Percentiles rank a stretch among this genome's conserved stretches.
Evolutionary conservation across 345 rosid species (phyloP).

Genomic region (Psidium guajava): DNA sequence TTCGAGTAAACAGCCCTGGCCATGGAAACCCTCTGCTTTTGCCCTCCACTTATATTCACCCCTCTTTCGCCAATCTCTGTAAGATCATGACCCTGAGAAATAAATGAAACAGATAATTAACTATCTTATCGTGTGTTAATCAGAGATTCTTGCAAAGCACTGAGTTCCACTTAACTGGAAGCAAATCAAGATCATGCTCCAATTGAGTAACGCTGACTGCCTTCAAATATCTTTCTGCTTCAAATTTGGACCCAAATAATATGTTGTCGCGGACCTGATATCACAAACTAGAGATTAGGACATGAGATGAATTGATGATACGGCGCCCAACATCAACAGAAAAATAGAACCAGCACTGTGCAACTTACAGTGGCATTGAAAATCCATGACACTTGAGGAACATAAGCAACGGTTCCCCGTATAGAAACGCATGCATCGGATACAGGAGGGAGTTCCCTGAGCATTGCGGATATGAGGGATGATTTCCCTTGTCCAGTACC

Average conservation of each 20-base stretch:
- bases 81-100: slow-evolving; percentile 73
- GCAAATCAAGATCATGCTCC: slow-evolving; percentile 74
- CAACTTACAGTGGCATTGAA: slow-evolving; percentile 84
- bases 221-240: slow-evolving; percentile 54
- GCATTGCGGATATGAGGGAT: slow-evolving; percentile 89
- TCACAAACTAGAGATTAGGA: background rate
- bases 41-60: slow-evolving; percentile 98
- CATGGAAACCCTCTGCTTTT: slow-evolving; percentile 97
- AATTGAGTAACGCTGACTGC: slow-evolving; percentile 69
- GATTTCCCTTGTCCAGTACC: slow-evolving; percentile 98
- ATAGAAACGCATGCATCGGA: slow-evolving; percentile 37
- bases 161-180: slow-evolving; percentile 55
- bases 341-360: background rate
- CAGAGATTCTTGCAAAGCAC: background rate
- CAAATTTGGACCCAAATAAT: slow-evolving; percentile 75
- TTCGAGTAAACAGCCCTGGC: slow-evolving; percentile 95
- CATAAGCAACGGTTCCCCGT: slow-evolving; percentile 86
- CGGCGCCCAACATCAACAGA: background rate
- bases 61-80: slow-evolving; percentile 99
- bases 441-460: slow-evolving; percentile 69
- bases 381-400: slow-evolving; percentile 98
- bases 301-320: background rate
- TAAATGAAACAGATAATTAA: background rate
- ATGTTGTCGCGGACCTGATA: slow-evolving; percentile 77
- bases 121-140: background rate